Conservation (phyloP, 192 early-diverging fungal species). For the Backusella westeae region DNA sequence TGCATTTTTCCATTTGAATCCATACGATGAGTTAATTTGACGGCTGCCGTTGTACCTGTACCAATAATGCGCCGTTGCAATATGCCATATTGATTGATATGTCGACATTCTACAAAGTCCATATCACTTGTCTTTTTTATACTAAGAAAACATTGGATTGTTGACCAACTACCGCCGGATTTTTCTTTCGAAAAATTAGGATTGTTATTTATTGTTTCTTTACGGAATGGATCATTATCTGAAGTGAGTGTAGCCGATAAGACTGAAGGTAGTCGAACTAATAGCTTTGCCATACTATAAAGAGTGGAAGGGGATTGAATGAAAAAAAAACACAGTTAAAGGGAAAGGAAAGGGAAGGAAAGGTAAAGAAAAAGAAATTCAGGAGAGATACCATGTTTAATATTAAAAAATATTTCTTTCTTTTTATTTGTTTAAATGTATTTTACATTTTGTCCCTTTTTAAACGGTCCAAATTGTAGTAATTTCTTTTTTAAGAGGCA, state of each 20-base stretch:
- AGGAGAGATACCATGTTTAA: neutral
- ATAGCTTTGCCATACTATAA: neutral
- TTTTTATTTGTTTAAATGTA: neutral
- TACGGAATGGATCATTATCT: neutral
- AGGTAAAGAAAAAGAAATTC: slow-evolving; percentile 1
- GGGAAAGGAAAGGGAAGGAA: neutral
- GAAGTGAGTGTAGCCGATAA: neutral
- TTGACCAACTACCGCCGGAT: neutral
- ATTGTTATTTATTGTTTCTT: neutral
- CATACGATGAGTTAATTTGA: slow-evolving; percentile 50
- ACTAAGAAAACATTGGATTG: neutral
- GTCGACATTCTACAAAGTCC: neutral
- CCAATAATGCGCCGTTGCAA: slow-evolving; percentile 51
- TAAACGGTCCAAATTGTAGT: slow-evolving; percentile 1
- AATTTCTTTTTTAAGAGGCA: neutral
- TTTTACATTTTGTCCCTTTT: slow-evolving; percentile 7
- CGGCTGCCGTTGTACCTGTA: slow-evolving; percentile 86
- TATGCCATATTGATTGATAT: slow-evolving; percentile 10
- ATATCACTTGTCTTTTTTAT: neutral
- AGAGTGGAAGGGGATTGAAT: neutral
- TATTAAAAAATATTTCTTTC: neutral
- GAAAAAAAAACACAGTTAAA: neutral
- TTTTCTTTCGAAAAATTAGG: neutral
- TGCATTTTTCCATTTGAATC: slow-evolving; percentile 45
- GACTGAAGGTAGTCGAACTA: neutral